Conservation (phyloP, 108 stramenopile species). For the Cyclostephanos tholiformis region DNA sequence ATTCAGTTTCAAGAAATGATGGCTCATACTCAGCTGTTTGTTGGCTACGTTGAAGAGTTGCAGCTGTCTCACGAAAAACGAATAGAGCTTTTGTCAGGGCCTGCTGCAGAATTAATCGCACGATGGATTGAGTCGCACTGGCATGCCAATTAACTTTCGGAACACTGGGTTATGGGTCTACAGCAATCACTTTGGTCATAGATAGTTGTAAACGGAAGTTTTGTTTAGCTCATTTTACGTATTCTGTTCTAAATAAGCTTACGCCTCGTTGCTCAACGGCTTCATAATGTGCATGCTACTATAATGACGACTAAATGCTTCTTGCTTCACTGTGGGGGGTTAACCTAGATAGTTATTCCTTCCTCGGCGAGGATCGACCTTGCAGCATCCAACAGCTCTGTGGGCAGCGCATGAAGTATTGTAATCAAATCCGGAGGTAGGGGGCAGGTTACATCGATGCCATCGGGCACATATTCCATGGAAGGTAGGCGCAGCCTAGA, state of each 20-base stretch:
- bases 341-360: no score
- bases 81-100: slow-evolving; percentile 25
- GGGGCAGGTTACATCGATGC: slow-evolving; percentile 47
- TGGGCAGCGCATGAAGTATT: slow-evolving; percentile 32
- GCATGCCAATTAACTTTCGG: slow-evolving; percentile 8
- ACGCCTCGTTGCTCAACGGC: no score
- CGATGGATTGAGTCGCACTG: slow-evolving; percentile 41
- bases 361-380: slow-evolving; percentile 7
- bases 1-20: slow-evolving; percentile 60
- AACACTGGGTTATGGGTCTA: background rate
- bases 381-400: slow-evolving; percentile 26
- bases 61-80: slow-evolving; percentile 35
- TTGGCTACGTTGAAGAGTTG: slow-evolving; percentile 52
- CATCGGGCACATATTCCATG: slow-evolving; percentile 41
- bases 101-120: slow-evolving; percentile 38
- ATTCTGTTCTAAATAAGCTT: no score
- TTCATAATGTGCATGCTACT: no score
- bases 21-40: slow-evolving; percentile 54
- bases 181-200: no score
- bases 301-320: no score
- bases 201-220: no score
- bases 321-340: no score
- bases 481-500: slow-evolving; percentile 36
- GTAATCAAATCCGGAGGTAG: slow-evolving; percentile 36
- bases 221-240: no score